Conservation (phyloP, 2,329 filamentous ascomycete genomes). For the Blumeria hordei region DNA sequence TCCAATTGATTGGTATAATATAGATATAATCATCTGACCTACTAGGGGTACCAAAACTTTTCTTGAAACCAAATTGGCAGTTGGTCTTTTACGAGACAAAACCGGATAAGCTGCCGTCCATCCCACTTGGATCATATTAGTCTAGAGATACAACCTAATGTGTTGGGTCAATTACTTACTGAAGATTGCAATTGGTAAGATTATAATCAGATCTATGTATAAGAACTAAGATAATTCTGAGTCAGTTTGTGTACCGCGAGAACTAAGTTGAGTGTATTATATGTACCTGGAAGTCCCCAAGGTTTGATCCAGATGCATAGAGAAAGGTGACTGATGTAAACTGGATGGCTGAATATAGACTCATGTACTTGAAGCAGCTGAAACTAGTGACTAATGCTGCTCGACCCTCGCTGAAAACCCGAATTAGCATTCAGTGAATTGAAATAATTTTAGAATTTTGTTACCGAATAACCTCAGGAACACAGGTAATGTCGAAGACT, state of each 20-base stretch:
- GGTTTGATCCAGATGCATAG: conserved; percentile 77
- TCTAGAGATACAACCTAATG: not conserved
- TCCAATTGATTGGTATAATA: conserved; percentile 49
- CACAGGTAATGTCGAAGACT: conserved; percentile 88
- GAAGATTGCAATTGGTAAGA: conserved; percentile 88
- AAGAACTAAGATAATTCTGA: conserved; percentile 33
- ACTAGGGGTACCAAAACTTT: conserved; percentile 80
- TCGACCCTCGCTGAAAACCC: conserved; percentile 44
- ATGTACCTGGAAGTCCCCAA: conserved; percentile 72
- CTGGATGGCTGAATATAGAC: conserved; percentile 94
- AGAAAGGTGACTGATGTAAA: conserved; percentile 94
- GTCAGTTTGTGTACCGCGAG: not conserved
- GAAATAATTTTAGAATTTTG: conserved; percentile 5
- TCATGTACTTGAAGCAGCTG: conserved; percentile 99
- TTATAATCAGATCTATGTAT: conserved; percentile 80
- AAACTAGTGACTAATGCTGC: conserved; percentile 95
- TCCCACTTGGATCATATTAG: conserved; percentile 48
- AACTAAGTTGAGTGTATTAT: not conserved
- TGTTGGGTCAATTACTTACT: conserved; percentile 24
- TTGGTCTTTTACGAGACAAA: conserved; percentile 66
- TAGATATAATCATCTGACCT: conserved; percentile 65
- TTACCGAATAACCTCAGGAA: conserved; percentile 69
- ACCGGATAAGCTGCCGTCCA: conserved; percentile 70
- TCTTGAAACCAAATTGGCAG: conserved; percentile 70
- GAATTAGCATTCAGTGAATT: conserved; percentile 4